A percentile compares a stretch with the other conserved stretches of the same genome.
phyloP scores from a whole-genome alignment of 306 rosid genomes.

The Quercus cerris region DNA sequence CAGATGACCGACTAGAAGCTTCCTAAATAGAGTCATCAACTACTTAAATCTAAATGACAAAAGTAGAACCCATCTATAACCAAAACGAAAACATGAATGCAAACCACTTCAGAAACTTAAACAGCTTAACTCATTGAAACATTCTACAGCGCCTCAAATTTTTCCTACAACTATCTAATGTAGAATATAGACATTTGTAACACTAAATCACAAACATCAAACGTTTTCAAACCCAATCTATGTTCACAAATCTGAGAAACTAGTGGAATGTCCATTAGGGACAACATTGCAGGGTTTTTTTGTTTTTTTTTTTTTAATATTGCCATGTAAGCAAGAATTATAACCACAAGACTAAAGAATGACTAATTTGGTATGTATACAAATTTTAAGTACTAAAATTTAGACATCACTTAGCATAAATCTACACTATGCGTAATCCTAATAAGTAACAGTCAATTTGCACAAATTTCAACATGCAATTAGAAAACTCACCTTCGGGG shows the following conservation, averaged over 20 bases:
- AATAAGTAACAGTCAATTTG: not conserved
- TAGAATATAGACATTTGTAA: not conserved
- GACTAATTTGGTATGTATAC: too few relatives aligned
- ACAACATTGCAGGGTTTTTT: too few relatives aligned
- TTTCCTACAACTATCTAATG: not conserved
- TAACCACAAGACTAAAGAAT: too few relatives aligned
- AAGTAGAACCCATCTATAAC: not conserved
- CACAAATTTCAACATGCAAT: not conserved
- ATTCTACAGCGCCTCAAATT: not conserved
- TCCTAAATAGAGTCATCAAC: not conserved
- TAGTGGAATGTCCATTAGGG: not conserved
- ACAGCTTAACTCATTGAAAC: not conserved
- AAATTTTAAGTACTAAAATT: too few relatives aligned
- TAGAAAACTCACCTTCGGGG: constrained; percentile 27
- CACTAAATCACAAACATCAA: not conserved
- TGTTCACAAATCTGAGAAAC: not conserved
- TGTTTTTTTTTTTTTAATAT: too few relatives aligned
- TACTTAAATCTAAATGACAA: not conserved
- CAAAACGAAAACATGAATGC: not conserved
- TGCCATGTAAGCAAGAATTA: too few relatives aligned
- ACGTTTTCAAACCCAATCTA: not conserved
- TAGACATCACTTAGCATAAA: not conserved
- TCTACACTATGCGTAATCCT: not conserved
- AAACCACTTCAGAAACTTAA: not conserved
- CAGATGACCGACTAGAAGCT: not conserved